A percentile compares a stretch with the other conserved stretches of the same genome.
These are phyloP conservation scores for Piper betle DNA, from an alignment of 164 flowering plant species.

Conservation along the genomic window DNA sequence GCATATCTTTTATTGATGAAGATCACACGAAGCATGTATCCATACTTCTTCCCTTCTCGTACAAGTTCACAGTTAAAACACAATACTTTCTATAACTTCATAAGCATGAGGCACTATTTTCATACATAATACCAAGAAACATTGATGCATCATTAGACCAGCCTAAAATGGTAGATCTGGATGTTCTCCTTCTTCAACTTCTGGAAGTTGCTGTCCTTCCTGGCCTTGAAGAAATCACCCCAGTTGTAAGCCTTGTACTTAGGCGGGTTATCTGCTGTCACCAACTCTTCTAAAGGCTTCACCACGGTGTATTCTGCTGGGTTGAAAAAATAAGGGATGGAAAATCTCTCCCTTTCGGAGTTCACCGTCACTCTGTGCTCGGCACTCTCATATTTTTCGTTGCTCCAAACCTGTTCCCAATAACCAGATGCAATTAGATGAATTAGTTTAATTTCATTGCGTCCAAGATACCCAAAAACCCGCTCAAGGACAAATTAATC, in stretches of 20 bases:
- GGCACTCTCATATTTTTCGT: conserved; percentile 45
- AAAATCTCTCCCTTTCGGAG: conserved; percentile 40
- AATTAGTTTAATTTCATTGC: neutral
- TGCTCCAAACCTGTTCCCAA: conserved; percentile 38
- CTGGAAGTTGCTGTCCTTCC: conserved; percentile 31
- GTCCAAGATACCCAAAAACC: neutral
- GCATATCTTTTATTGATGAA: no score
- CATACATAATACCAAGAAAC: neutral
- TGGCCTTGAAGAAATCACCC: conserved; percentile 26
- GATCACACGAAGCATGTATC: no score
- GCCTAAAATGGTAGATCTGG: conserved; percentile 30
- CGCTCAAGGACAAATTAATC: no score
- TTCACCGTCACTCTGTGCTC: conserved; percentile 63
- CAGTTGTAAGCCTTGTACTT: conserved; percentile 29
- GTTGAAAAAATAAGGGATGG: conserved; percentile 47
- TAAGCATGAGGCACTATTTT: no score
- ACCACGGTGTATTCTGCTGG: conserved; percentile 31
- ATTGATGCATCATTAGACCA: conserved; percentile 2
- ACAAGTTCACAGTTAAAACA: no score
- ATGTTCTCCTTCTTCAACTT: conserved; percentile 32
- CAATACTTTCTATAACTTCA: no score
- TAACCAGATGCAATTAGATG: neutral
- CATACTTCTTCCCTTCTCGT: no score
- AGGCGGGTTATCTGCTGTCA: conserved; percentile 14
- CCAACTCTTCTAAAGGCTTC: conserved; percentile 46